phyloP scores from a whole-genome alignment of 192 early-diverging fungal species.

The Gonapodya sp. region DNA sequence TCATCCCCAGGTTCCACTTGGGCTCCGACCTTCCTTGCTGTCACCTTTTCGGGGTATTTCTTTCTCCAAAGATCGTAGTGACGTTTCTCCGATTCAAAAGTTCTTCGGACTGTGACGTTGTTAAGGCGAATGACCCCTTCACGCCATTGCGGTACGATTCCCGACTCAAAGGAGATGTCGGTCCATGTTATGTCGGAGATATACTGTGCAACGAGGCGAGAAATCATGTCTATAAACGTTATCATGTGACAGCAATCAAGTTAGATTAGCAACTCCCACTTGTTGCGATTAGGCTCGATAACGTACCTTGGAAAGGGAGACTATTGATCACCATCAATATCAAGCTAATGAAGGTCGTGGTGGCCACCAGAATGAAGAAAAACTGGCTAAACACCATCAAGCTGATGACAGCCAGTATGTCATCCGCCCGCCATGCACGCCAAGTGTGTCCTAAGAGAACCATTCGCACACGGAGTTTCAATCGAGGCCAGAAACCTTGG shows the following conservation, averaged over 20 bases:
- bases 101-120: constrained; percentile 59
- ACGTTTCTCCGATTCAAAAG: constrained; percentile 14
- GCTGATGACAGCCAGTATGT: constrained; percentile 76
- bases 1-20: neutral
- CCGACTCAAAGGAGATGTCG: constrained; percentile 64
- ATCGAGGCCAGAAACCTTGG: neutral
- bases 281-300: no score
- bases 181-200: neutral
- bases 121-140: constrained; percentile 74
- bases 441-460: neutral
- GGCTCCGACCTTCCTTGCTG: neutral
- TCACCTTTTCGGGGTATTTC: constrained; percentile 14
- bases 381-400: constrained; percentile 83
- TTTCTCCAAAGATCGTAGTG: neutral
- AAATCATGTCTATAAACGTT: neutral
- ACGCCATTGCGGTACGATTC: constrained; percentile 87
- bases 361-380: constrained; percentile 74
- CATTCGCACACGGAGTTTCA: neutral
- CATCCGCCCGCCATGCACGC: constrained; percentile 36
- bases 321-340: constrained; percentile 69
- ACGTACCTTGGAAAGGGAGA: constrained; percentile 65
- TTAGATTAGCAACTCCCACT: neutral
- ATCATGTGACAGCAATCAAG: constrained; percentile 5
- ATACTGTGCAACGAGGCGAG: neutral
- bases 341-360: constrained; percentile 80